Evolutionary conservation across 2,329 filamentous ascomycete genomes (phyloP).

Genomic region (Alternaria sp.): DNA sequence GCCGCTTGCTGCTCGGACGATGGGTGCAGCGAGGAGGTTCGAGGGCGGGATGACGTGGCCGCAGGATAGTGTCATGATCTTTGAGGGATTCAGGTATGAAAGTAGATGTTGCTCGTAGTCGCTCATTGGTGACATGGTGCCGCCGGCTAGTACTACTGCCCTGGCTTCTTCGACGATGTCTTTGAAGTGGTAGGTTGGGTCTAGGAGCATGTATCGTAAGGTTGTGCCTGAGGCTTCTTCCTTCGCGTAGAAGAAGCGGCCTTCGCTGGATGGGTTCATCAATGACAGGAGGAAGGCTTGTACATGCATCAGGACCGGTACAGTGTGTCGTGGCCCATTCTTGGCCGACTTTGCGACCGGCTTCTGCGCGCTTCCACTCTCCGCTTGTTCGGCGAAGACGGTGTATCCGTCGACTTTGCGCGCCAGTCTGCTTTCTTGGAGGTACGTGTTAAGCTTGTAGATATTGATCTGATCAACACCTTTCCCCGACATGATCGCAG

Average conservation of each 20-base stretch:
- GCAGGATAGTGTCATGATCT: slow-evolving; percentile 84
- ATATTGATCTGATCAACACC: slow-evolving; percentile 95
- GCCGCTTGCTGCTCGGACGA: slow-evolving; percentile 60
- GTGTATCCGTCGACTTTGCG: slow-evolving; percentile 94
- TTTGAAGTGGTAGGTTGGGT: slow-evolving; percentile 89
- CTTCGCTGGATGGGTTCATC: slow-evolving; percentile 80
- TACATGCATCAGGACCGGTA: slow-evolving; percentile 67
- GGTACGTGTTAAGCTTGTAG: slow-evolving; percentile 83
- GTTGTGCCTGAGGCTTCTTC: slow-evolving; percentile 60
- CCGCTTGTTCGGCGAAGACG: slow-evolving; percentile 63
- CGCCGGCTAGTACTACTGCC: slow-evolving; percentile 88
- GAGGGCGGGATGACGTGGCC: slow-evolving; percentile 88
- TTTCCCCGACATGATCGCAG: slow-evolving; percentile 77
- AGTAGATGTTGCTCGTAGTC: slow-evolving; percentile 90
- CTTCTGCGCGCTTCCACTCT: slow-evolving; percentile 27
- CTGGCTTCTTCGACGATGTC: slow-evolving; percentile 84
- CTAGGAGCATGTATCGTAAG: slow-evolving; percentile 85
- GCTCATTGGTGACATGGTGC: slow-evolving; percentile 96
- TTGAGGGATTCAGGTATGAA: slow-evolving; percentile 68
- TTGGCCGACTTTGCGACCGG: slow-evolving; percentile 6
- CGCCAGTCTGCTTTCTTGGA: slow-evolving; percentile 89
- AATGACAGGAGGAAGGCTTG: slow-evolving; percentile 77
- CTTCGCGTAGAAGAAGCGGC: slow-evolving; percentile 64
- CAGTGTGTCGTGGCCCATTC: slow-evolving; percentile 37
- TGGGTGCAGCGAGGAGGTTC: slow-evolving; percentile 79